Percentiles rank a stretch among this genome's conserved stretches.
Conservation (phyloP, 1,284 basidiomycete genomes). For the Heterobasidion annosum region DNA sequence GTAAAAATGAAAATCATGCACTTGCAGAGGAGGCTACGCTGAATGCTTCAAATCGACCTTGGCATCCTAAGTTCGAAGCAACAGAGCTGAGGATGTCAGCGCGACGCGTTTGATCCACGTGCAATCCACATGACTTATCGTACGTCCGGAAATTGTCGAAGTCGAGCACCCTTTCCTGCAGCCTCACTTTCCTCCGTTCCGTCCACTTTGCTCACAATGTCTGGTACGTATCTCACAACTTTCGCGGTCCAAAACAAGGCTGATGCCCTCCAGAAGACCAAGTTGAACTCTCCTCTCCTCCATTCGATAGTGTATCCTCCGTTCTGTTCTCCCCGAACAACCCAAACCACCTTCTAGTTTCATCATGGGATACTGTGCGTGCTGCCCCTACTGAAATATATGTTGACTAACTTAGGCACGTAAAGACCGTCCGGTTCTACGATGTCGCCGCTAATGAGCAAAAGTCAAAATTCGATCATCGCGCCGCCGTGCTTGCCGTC, state of each 20-base stretch:
- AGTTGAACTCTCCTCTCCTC: slow-evolving; percentile 56
- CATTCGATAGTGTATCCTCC: slow-evolving; percentile 78
- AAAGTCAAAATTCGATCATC: slow-evolving; percentile 70
- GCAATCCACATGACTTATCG: too few species aligned
- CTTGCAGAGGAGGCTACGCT: too few species aligned
- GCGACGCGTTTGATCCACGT: too few species aligned
- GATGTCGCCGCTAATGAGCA: slow-evolving; percentile 55
- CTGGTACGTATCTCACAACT: not conserved
- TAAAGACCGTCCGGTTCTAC: slow-evolving; percentile 67
- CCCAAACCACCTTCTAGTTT: slow-evolving; percentile 68
- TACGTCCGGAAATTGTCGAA: too few species aligned
- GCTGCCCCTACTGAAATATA: not conserved
- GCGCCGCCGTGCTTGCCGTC: slow-evolving; percentile 64
- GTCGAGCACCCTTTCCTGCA: too few species aligned
- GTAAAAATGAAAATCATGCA: too few species aligned
- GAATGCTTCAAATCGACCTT: too few species aligned
- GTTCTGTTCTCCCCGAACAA: slow-evolving; percentile 76
- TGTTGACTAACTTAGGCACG: slow-evolving; percentile 3
- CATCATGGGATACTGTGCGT: slow-evolving; percentile 85
- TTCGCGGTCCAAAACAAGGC: not conserved
- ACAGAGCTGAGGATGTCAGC: too few species aligned
- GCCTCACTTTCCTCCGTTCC: too few species aligned
- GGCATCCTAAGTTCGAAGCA: too few species aligned
- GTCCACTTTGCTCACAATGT: not conserved
- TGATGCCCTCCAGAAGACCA: slow-evolving; percentile 13